Conservation (phyloP, 2,329 filamentous ascomycete species). For the Corynespora cassiicola region DNA sequence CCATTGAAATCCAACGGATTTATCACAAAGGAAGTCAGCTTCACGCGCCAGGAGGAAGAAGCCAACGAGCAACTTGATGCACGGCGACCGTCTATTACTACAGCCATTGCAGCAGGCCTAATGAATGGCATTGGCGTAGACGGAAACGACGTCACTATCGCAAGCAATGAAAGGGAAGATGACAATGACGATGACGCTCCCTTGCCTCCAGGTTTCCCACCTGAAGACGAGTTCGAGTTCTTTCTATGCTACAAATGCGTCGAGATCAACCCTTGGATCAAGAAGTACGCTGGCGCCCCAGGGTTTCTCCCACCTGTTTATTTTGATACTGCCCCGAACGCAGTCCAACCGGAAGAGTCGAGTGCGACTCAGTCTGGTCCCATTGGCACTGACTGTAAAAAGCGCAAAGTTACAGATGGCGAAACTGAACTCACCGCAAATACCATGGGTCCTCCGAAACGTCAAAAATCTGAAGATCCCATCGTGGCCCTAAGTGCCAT, state of each 20-base stretch:
- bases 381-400: slow-evolving; percentile 40
- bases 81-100: slow-evolving; percentile 17
- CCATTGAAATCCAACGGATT: slow-evolving; percentile 16
- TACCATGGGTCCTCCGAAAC: slow-evolving; percentile 33
- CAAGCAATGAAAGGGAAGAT: slow-evolving; percentile 61
- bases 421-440: slow-evolving; percentile 31
- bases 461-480: slow-evolving; percentile 44
- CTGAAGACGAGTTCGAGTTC: slow-evolving; percentile 86
- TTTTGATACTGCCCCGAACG: slow-evolving; percentile 38
- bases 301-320: slow-evolving; percentile 82
- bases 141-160: slow-evolving; percentile 42
- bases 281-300: slow-evolving; percentile 77
- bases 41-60: slow-evolving; percentile 17
- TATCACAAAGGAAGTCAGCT: slow-evolving; percentile 19
- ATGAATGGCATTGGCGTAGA: slow-evolving; percentile 30
- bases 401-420: slow-evolving; percentile 56
- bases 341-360: slow-evolving; percentile 10
- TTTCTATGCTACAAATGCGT: slow-evolving; percentile 96
- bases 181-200: slow-evolving; percentile 63
- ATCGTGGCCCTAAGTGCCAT: slow-evolving; percentile 42
- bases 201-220: slow-evolving; percentile 83
- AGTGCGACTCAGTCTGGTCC: slow-evolving; percentile 22
- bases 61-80: slow-evolving; percentile 14
- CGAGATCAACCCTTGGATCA: slow-evolving; percentile 88
- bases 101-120: slow-evolving; percentile 24